Evolutionary conservation across 164 flowering plant genomes (phyloP).

Genomic region (Dillenia suffruticosa): DNA sequence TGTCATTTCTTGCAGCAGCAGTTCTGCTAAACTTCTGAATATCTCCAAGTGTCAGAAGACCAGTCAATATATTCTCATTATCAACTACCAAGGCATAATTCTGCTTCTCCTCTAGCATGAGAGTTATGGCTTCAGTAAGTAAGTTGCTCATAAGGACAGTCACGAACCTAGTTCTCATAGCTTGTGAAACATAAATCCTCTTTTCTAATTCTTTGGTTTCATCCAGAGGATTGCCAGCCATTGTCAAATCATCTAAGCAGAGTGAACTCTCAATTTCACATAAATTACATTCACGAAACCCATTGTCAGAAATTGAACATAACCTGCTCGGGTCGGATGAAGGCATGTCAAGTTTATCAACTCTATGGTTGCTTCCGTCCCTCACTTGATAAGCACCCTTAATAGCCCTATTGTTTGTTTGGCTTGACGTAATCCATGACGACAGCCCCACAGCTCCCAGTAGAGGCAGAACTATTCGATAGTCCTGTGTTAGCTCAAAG

Average conservation of each 20-base stretch:
- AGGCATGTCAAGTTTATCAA: constrained; percentile 18
- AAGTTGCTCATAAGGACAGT: constrained; percentile 49
- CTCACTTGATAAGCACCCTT: constrained; percentile 15
- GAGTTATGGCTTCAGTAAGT: constrained; percentile 58
- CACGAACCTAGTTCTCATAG: constrained; percentile 73
- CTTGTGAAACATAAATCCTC: constrained; percentile 64
- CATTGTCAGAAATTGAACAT: constrained; percentile 17
- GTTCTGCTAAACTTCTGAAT: constrained; percentile 58
- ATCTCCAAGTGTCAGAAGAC: constrained; percentile 60
- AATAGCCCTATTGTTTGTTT: constrained; percentile 31
- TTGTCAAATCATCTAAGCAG: constrained; percentile 38
- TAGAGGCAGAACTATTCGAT: constrained; percentile 85
- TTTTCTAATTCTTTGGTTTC: constrained; percentile 32
- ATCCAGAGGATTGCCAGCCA: constrained; percentile 2
- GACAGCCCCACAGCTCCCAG: constrained; percentile 91
- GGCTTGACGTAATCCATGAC: constrained; percentile 79
- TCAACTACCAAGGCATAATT: constrained; percentile 77
- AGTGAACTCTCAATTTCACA: constrained; percentile 79
- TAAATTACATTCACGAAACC: constrained; percentile 31
- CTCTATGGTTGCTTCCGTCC: constrained; percentile 8
- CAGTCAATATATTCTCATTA: constrained; percentile 34
- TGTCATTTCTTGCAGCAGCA: constrained; percentile 22
- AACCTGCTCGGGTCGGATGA: constrained; percentile 11
- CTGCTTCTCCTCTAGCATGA: constrained; percentile 80
- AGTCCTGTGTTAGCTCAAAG: constrained; percentile 90